Base-by-base conservation (phyloP, 1,139 yeast genomes). In the Pichia sp. region DNA sequence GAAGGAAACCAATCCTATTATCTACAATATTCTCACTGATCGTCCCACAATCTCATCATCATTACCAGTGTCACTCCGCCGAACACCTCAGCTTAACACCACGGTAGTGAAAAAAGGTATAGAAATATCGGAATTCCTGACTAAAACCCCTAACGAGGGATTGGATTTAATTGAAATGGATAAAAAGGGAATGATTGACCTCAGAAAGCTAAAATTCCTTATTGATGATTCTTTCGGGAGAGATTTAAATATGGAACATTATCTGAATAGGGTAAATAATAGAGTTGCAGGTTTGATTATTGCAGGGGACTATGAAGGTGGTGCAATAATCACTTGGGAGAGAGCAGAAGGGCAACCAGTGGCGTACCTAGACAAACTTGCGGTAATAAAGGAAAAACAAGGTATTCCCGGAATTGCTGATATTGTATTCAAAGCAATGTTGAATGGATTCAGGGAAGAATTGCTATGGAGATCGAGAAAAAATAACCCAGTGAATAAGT, bases 331-430 rank as follows among this genome's bases (percentile, higher is more conserved):
- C 25, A 91, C 98, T 0, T 80, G 85, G 46, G 48, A 41, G 27
- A 30, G 41, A 24, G n/a, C 32, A 7, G 35, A 36, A 6, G 29
- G 30, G 10, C 34, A 48, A 10, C 49, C 47, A 18, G 60, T 77
- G 28, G 84, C 93, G 0, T 91, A 91, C 47, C 66, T 91, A 33
- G 98, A 91, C 57, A 91, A 91, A 56, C 86, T 91, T 61, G 97
- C 97, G 1, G 94, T 91, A 15, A 70, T 85, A 31, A 77, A 79
- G 33, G 69, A 72, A 28, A 69, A 85, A 44, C 97, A 91, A 56
- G 97, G 98, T 0, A 75, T 93, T 0, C 79, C 94, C 2, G 95
- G 96, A 2, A 77, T 91, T 13, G 96, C 98, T 0, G 98, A 91
- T 55, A 74, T 91, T 22, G 79, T 91, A 11, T 88, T 91, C 66